Evolutionary conservation across 2,329 filamentous ascomycete genomes (phyloP), one percentile per base, ranked within the genome.

Genomic region (Fusarium sp.): DNA sequence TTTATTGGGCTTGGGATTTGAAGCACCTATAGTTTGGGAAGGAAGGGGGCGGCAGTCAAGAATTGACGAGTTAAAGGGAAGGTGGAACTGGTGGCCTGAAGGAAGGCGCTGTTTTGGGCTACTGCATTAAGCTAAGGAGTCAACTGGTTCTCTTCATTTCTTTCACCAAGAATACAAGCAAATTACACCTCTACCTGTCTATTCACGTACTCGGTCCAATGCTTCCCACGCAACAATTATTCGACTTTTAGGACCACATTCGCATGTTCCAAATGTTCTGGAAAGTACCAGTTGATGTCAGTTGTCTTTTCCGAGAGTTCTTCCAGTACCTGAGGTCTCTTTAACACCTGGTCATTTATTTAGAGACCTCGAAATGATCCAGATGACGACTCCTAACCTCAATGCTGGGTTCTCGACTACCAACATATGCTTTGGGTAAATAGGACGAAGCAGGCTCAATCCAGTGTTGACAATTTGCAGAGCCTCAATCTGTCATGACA

Each of bases 281-380:
- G 3, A 7, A 9, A 21, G 10, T 7, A 3, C 1, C 9, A 26
- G 4, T 6, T 16, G 12, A 2, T 14, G 2, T 11, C 14, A 7
- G 4, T 7, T 16, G 12, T 16, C 8, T 0, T 2, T 7, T 21
- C 6, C 10, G 21, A 13, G 7, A 9, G 14, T 42, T 5, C 1
- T 9, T 16, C 6, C 9, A 28, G 6, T 2, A 21, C 8, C 6
- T 12, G 6, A 4, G 3, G n/a, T 6, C 4, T 7, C 5, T 16
- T 4, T 16, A 18, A 13, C 18, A n/a, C 18, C 23, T 41, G 7
- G 4, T 13, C 4, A 13, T 26, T 14, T 11, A 11, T 21, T n/a
- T 16, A 3, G 13, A 12, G 34, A 34, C 34, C 13, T 41, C 31
- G 10, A 42, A 23, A 5, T 28, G 31, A 19, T 16, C 9, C 14